Evolutionary conservation across 192 early-diverging fungal species (phyloP).

Genomic region (Umbelopsis sp.): DNA sequence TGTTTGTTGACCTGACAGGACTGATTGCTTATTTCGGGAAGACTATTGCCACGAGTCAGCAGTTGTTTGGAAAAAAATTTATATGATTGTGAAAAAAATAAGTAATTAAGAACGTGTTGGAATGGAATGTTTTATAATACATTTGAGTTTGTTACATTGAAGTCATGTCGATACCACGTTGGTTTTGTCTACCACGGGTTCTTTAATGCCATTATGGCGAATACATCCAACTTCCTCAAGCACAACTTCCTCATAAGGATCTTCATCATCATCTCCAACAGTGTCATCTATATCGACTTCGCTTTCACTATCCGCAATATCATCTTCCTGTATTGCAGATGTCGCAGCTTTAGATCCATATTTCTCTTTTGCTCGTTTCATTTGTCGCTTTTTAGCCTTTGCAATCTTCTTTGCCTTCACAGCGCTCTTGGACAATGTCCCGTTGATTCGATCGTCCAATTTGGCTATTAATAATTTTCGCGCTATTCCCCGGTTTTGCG

Average conservation of each 20-base stretch:
- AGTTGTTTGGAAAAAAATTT: neutral
- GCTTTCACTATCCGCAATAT: neutral
- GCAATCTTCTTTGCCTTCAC: slow-evolving; percentile 64
- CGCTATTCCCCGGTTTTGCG: slow-evolving; percentile 74
- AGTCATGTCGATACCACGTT: neutral
- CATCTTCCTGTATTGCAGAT: neutral
- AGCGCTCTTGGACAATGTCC: slow-evolving; percentile 58
- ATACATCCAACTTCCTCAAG: slow-evolving; percentile 17
- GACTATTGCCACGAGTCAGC: neutral
- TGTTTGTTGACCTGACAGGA: slow-evolving; percentile 5
- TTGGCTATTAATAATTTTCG: slow-evolving; percentile 61
- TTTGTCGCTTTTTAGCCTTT: slow-evolving; percentile 55
- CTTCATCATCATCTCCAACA: neutral
- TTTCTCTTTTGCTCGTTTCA: slow-evolving; percentile 60
- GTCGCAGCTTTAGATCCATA: slow-evolving; percentile 32
- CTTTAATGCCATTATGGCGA: neutral
- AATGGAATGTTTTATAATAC: too few relatives aligned
- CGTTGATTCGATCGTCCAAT: slow-evolving; percentile 72
- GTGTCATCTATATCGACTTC: neutral
- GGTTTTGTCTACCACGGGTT: neutral
- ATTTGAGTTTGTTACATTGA: neutral
- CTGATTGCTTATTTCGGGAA: neutral
- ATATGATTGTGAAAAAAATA: neutral
- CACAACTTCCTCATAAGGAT: slow-evolving; percentile 1
- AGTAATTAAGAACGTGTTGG: neutral